Base-by-base conservation (phyloP, 768 basidiomycete species). In the Amanita inopinata region DNA sequence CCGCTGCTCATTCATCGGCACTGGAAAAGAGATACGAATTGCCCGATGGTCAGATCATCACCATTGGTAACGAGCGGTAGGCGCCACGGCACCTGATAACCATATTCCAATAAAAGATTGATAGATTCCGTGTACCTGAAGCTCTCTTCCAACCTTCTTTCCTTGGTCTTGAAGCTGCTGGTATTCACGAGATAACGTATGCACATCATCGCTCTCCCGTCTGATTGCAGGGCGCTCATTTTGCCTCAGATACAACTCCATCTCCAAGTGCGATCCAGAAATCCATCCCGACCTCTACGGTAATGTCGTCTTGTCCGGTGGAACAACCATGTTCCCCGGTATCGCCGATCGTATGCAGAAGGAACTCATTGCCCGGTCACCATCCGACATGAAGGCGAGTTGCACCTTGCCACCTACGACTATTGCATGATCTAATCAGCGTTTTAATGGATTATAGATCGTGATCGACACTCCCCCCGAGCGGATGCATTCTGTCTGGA, bases 291-390 rank as follows among this genome's bases (percentile, higher is more conserved):
- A 80, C 48, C 63, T 80, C 40, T 81, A 78, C 64, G 83, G 83
- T 50, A 89, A 89, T 66, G 78, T 90, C 49, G 86, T 89, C 44
- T 74, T 90, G 47, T 86, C 84, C 42, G 89, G 89, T 57, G 89
- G 89, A 58, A 87, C 86, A 49, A 91, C 88, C 57, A 92, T 93
- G 89, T 92, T 91, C 84, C 81, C 86, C 53, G 91, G 90, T 71
- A 92, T 94, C 55, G 78, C 89, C 53, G 91, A 94, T 65, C 84
- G 91, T 56, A 88, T 94, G 87, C 85, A 89, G 63, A 91, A 90
- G 73, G 34, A 44, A 22, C 70, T 94, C 59, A 84, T 84, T 15
- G 69, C 81, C 15, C 71, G 92, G 51, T 75, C 84, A 43, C 90
- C 91, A 19, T 74, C 84, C 45, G 87, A 83, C 66, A 84, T 93